Evolutionary conservation across 129 eudicot species (phyloP), one percentile per base, ranked within the genome.

Genomic region (Pulicaria dysenterica): DNA sequence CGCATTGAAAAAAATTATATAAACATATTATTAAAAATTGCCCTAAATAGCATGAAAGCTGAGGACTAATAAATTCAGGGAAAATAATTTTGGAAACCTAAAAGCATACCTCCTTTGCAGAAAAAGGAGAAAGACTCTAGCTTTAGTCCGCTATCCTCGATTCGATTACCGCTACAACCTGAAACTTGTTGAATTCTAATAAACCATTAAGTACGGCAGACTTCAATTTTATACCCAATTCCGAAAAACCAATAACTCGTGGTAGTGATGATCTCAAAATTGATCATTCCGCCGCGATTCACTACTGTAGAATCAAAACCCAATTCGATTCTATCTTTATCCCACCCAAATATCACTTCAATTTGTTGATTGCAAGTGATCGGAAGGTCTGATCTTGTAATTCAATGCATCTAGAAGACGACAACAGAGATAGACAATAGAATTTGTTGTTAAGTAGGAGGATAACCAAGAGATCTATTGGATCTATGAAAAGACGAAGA

Each of bases 151-250:
- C 63, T 15, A 42, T 70, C 81, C 70, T 77, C 77, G 53, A 77
- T 38, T 8, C 58, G 54, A 74, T 31, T 41, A 58, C 12, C 57
- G 37, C 15, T 6, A 46, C 17, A 14, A 58, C 55, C 54, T 9
- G 41, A 51, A 65, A 8, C 4, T 12, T 11, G 47, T 16, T 53
- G 39, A 66, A 2, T 15, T 75, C 41, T 74, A 7, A 64, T 51
- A 17, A 63, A 38, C 40, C 77, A 60, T 60, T 19, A 73, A 53
- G 64, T 64, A 38, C 17, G 17, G 65, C 54, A 50, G 40, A 13
- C 64, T 63, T 65, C 71, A 74, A 74, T 50, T 64, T 56, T 73
- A 75, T 75, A 37, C 80, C 61, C 74, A 76, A 67, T 75, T 64
- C 79, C 43, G 8, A 13, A n/a, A 57, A 70, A 69, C 51, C 65